These are phyloP conservation scores for Leishmania lainsoni DNA, from an alignment of 208 protist genomes.

Conservation along the genomic window DNA sequence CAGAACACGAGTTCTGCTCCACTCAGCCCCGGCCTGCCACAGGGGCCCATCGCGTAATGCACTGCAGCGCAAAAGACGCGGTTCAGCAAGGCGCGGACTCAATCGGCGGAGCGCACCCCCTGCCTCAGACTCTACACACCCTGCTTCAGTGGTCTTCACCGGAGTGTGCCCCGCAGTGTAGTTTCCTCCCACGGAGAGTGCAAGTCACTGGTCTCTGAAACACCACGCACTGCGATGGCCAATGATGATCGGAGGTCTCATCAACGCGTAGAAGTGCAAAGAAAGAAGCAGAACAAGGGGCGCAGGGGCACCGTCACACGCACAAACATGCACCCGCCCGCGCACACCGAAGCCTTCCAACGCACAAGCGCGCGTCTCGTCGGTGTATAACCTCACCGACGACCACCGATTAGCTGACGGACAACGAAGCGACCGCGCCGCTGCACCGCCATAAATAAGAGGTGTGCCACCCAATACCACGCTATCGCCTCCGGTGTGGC, in stretches of 20 bases:
- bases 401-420: constrained; percentile 22
- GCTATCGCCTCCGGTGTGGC: constrained; percentile 45
- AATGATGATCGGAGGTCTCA: neutral
- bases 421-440: constrained; percentile 19
- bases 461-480: constrained; percentile 55
- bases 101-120: neutral
- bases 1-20: neutral
- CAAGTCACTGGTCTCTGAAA: neutral
- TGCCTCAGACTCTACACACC: neutral
- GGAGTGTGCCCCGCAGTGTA: too few species aligned
- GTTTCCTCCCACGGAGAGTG: neutral
- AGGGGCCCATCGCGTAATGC: neutral
- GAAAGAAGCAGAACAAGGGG: neutral
- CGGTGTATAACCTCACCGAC: neutral
- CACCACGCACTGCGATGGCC: neutral
- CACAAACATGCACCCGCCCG: neutral
- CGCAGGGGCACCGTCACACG: neutral
- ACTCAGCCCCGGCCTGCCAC: neutral
- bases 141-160: neutral
- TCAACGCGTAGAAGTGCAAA: neutral
- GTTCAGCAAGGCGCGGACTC: neutral
- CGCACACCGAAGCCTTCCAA: neutral
- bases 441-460: constrained; percentile 44
- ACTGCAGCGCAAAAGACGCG: neutral
- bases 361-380: neutral